Evolutionary conservation across 352 stramenopile species (phyloP), one percentile per base, ranked within the genome.

Genomic region (Phytophthora litchii): DNA sequence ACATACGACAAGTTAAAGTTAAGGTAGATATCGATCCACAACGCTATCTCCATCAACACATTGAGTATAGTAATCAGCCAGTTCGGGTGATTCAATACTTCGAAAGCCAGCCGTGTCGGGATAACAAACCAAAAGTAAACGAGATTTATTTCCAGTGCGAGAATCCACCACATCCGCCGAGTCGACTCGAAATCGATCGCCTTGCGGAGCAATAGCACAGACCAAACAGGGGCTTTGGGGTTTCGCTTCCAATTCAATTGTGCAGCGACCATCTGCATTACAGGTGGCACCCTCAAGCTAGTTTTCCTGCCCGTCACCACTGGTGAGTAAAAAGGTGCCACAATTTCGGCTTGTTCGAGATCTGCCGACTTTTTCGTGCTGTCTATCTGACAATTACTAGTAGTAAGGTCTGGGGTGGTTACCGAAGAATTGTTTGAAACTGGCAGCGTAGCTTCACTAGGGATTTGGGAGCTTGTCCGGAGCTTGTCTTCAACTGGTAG

Each of bases 121-220:
- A 88, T 75, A 11, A 83, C 21, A 2, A 78, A 53, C 80, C 80
- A 89, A 43, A 83, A 85, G 67, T 82, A 85, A 11, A 83, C 55
- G 35, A 86, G 44, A 37, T 76, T 72, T 9, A 74, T 35, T 35
- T 86, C 63, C 29, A 89, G 34, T 12, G 59, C 14, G 2, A 79
- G 31, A 1, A 89, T 52, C 80, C 77, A 88, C 75, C 65, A 77
- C 64, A 88, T 69, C 2, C 80, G 60, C 3, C 21, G 40, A 13
- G 38, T 70, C 0, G 73, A 78, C 9, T 86, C 71, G 7, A 55
- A 63, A 8, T 87, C 76, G 20, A 90, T 82, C 0, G 60, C 64
- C 13, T 62, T 73, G 9, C 31, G 43, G 7, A 86, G 45, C 1
- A 88, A 47, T 13, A 78, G 16, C 7, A 54, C 16, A 12, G 61